These are phyloP conservation scores for Schwanniomyces occidentalis DNA, from an alignment of 805 yeast genomes.

Conservation along the genomic window DNA sequence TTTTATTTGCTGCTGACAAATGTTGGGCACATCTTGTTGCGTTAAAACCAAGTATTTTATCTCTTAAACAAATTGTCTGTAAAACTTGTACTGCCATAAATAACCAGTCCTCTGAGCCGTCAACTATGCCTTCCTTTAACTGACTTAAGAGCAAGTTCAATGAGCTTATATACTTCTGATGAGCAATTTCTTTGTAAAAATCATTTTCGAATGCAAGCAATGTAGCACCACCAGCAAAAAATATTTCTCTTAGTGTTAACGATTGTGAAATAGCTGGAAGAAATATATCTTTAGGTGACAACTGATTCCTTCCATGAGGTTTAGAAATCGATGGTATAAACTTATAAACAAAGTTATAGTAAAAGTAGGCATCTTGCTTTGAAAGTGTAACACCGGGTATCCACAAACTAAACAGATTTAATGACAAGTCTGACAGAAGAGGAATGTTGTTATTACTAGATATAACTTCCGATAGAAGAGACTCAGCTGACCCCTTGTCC, in stretches of 20 bases:
- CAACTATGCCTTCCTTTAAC: slow-evolving; percentile 18
- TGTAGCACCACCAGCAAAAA: slow-evolving; percentile 43
- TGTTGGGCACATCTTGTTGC: slow-evolving; percentile 29
- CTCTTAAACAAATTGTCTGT: slow-evolving; percentile 30
- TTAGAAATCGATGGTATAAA: slow-evolving; percentile 44
- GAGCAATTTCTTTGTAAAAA: slow-evolving; percentile 15
- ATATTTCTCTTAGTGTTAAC: slow-evolving; percentile 29
- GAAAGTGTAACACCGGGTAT: neutral
- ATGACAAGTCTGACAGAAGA: neutral
- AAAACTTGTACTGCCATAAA: slow-evolving; percentile 39
- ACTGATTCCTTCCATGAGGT: slow-evolving; percentile 36
- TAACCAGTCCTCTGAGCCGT: slow-evolving; percentile 39
- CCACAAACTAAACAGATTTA: neutral
- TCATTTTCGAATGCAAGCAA: slow-evolving; percentile 32
- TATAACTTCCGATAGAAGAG: neutral
- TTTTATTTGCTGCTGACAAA: slow-evolving; percentile 34
- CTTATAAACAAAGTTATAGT: slow-evolving; percentile 29
- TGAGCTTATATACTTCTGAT: slow-evolving; percentile 20
- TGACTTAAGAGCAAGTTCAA: slow-evolving; percentile 17
- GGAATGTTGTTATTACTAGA: neutral
- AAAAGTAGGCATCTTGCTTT: neutral
- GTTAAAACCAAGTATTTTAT: slow-evolving; percentile 28
- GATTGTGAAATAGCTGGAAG: slow-evolving; percentile 34
- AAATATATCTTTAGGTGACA: slow-evolving; percentile 42
- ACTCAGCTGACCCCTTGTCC: neutral